These are phyloP conservation scores for sweet orange (Citrus sinensis) DNA, from an alignment of 345 rosid genomes.

Conservation along the genomic window DVS_A1.0 CM039163.1:48659001-48659500, in stretches of 20 bases:
- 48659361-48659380: slow-evolving; percentile 83
- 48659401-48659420: neutral
- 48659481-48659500: neutral
- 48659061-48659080: neutral
- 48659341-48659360: slow-evolving; percentile 89
- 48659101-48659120: slow-evolving; percentile 23
- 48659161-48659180: slow-evolving; percentile 93
- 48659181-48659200: slow-evolving; percentile 90
- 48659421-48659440: neutral
- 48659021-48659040: neutral
- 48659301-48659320: slow-evolving; percentile 81
- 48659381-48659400: slow-evolving; percentile 1
- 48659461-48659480: neutral
- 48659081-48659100: neutral
- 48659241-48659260: slow-evolving; percentile 11
- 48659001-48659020: slow-evolving; percentile 58
- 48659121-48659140: slow-evolving; percentile 84
- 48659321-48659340: slow-evolving; percentile 82
- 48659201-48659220: slow-evolving; percentile 79
- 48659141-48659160: slow-evolving; percentile 85
- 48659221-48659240: slow-evolving; percentile 1
- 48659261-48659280: slow-evolving; percentile 52
- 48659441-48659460: neutral
- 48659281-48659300: slow-evolving; percentile 56
- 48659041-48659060: neutral